A percentile compares a stretch with the other conserved stretches of the same genome.
Evolutionary conservation across 257 asterid species (phyloP).

Genomic region (Forsythia suspensa): DNA sequence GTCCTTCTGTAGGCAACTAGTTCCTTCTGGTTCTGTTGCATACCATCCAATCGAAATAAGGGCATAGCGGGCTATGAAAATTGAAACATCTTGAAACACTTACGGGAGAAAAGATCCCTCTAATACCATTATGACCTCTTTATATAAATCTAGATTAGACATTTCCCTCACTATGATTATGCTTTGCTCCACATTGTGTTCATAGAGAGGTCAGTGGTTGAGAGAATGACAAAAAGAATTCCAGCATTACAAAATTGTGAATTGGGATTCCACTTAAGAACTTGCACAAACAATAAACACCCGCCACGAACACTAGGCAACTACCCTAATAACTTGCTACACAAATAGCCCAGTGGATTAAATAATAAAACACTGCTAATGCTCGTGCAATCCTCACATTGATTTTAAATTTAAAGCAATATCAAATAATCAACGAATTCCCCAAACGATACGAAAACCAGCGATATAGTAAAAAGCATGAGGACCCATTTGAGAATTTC

Average conservation of each 20-base stretch:
- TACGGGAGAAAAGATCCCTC: not conserved
- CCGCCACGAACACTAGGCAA: not conserved
- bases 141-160: not conserved
- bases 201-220: not conserved
- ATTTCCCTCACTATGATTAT: not conserved
- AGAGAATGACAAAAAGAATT: not conserved
- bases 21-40: not conserved
- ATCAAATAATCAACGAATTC: not conserved
- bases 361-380: not conserved
- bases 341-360: not conserved
- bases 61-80: not conserved
- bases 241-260: not conserved
- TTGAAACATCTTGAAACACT: not conserved
- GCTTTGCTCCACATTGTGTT: not conserved
- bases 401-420: not conserved
- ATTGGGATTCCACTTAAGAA: not conserved
- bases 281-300: too few relatives aligned
- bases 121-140: not conserved
- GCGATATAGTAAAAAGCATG: not conserved
- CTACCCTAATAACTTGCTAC: not conserved
- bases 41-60: not conserved
- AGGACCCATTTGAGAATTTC: not conserved
- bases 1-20: not conserved
- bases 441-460: not conserved
- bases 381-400: not conserved